Evolutionary conservation across 129 eudicot genomes (phyloP), one percentile per base, ranked within the genome.

Genomic region (Lactuca sativa): DNA sequence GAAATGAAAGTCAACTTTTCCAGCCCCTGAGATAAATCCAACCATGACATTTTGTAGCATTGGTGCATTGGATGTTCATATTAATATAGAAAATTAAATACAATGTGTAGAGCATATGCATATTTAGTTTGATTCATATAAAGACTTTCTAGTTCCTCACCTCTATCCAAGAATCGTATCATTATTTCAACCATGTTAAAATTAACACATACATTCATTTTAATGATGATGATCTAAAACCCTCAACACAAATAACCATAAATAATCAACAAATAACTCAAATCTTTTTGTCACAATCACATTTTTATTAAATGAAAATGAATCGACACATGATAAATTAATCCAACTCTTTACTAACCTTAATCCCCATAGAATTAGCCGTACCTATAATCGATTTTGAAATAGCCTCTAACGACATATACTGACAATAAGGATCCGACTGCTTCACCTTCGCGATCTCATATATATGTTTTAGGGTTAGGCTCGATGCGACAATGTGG

Each of bases 391-490:
- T 69, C 4, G 95, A 87, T 71, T 81, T 90, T 25, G 84, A 81
- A 49, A 90, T 85, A 7, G 90, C 64, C 72, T 90, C 97, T 56
- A 90, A 58, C 12, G 92, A 80, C 87, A 90, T 81, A 55, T 87
- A 82, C 82, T 80, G 82, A 36, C 92, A 85, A 25, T 53, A 81
- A 2, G 92, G 92, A 71, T 91, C 95, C 15, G 83, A 65, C 80
- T 87, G 88, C 81, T 91, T 91, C 56, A 91, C 82, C 84, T 85
- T 91, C 1, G 95, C 97, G 21, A 91, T 91, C 73, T 91, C 95
- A 58, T 85, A 91, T 3, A 91, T 69, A 59, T 87, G 97, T 83
- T 85, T 87, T 15, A 85, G 56, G 44, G 90, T 85, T 55, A 90
- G 18, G n/a, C 87, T 82, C 3, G 95, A 87, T 8, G 88, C 89